Percentiles rank a stretch among this genome's conserved stretches.
Evolutionary conservation across 805 yeast species (phyloP).

Genomic region (Yarrowia sp.): DNA sequence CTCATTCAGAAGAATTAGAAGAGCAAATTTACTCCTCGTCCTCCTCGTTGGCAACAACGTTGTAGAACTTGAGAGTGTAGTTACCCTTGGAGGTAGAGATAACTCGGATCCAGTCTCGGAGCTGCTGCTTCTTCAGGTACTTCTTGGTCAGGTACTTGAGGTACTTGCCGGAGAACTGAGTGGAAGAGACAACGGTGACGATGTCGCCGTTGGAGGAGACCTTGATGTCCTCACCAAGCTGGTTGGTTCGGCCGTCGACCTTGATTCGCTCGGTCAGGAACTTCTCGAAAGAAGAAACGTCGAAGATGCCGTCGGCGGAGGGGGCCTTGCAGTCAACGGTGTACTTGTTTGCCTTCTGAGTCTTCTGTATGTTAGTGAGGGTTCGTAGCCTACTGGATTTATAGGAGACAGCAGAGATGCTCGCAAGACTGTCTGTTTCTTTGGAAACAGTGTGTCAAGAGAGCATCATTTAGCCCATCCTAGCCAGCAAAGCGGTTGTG

Average conservation of each 20-base stretch:
- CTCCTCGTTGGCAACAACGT: slow-evolving; percentile 25
- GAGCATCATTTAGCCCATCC: slow-evolving; percentile 15
- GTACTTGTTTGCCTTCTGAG: slow-evolving; percentile 25
- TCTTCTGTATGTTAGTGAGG: slow-evolving; percentile 22
- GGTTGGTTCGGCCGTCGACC: slow-evolving; percentile 94
- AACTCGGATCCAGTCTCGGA: slow-evolving; percentile 70
- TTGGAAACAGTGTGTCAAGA: background rate
- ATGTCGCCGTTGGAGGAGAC: slow-evolving; percentile 91
- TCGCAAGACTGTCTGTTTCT: background rate
- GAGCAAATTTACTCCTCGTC: slow-evolving; percentile 24
- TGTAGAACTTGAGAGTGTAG: slow-evolving; percentile 45
- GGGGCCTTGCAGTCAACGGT: slow-evolving; percentile 60
- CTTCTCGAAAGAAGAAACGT: slow-evolving; percentile 96
- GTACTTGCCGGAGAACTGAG: slow-evolving; percentile 99
- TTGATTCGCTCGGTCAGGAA: slow-evolving; percentile 99
- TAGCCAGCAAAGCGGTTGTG: slow-evolving; percentile 25
- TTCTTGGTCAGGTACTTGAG: slow-evolving; percentile 99
- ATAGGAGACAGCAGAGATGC: slow-evolving; percentile 1
- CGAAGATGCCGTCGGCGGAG: slow-evolving; percentile 86
- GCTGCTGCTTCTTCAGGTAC: slow-evolving; percentile 81
- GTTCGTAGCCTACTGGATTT: slow-evolving; percentile 26
- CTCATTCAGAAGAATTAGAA: background rate
- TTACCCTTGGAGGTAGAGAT: slow-evolving; percentile 86
- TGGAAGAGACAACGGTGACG: slow-evolving; percentile 99
- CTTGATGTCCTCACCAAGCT: slow-evolving; percentile 92